Evolutionary conservation across 116 monocot species (phyloP), one percentile per base, ranked within the genome.

Genomic region (Iris pallida): DNA sequence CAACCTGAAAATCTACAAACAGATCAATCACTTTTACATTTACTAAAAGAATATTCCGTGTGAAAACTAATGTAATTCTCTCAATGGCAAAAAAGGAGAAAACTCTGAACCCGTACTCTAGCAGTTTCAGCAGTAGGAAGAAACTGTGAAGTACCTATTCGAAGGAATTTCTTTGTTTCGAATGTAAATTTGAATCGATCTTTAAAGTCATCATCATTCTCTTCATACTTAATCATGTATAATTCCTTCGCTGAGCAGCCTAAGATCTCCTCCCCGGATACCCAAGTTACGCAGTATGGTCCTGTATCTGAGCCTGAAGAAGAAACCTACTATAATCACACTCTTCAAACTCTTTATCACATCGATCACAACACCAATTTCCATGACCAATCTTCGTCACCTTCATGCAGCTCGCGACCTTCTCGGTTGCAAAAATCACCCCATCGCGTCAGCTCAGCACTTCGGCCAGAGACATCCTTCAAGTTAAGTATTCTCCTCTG

Each of bases 271-370:
- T 86, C 86, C 17, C 95, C 95, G 4, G 88, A 75, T 40, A 90
- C 75, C 86, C 84, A 95, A 46, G 86, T 82, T 7, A 79, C 42
- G 91, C 91, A 0, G 81, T 91, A 57, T 91, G 91, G 73, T 95
- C 95, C 65, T 95, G 95, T 13, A 91, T 80, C 61, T 95, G 91
- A 9, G 79, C 58, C 68, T 95, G 88, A 75, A 95, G 91, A 30
- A 95, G 79, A 78, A 91, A 95, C 60, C 72, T 63, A n/a, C 91
- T 70, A 59, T 88, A 95, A 56, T 95, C 91, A 65, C 95, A 95
- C 14, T 72, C 72, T 20, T 53, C 62, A 64, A 64, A 64, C 16
- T 62, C 62, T 16, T 43, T 63, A 55, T 72, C 63, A 45, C 72
- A 72, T 45, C 72, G 53, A 55, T 72, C 72, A 52, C 72, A 72